A percentile compares a stretch with the other conserved stretches of the same genome.
These are phyloP conservation scores for Russula lepida DNA, from an alignment of 768 basidiomycete species.

Conservation along the genomic window DNA sequence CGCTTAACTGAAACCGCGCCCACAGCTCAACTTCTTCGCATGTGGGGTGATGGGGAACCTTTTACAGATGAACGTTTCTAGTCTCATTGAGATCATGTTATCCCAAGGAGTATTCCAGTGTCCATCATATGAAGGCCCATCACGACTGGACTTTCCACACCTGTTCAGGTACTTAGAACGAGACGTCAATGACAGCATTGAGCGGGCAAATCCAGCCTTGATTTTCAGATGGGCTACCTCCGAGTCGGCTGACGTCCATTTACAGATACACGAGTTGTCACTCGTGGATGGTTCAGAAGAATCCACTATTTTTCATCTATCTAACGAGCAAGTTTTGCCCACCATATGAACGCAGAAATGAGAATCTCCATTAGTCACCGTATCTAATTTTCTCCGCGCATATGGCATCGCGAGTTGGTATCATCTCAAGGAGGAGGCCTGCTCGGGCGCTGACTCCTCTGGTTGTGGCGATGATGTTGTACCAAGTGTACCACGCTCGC, in stretches of 20 bases:
- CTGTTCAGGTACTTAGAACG: not conserved
- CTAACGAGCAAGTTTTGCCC: not conserved
- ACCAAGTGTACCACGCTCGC: not conserved
- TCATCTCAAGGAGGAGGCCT: constrained; percentile 3
- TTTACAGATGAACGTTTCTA: not conserved
- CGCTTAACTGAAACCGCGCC: not conserved
- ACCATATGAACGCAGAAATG: not conserved
- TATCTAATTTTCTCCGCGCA: not conserved
- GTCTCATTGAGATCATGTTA: not conserved
- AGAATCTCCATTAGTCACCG: not conserved
- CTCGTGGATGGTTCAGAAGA: not conserved
- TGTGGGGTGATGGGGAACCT: not conserved
- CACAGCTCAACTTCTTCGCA: not conserved
- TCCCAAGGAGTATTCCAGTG: not conserved
- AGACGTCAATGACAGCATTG: not conserved
- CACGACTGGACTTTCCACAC: not conserved
- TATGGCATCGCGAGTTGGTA: constrained; percentile 6
- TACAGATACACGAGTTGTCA: not conserved
- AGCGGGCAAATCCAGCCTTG: not conserved
- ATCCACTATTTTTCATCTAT: too few relatives aligned
- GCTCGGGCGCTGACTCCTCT: not conserved
- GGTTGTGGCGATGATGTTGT: not conserved
- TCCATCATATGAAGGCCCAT: not conserved
- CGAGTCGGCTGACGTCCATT: not conserved
- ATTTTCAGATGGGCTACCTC: not conserved